phyloP scores from a whole-genome alignment of 441 rosid genomes.

The Aleurites moluccanus region DNA sequence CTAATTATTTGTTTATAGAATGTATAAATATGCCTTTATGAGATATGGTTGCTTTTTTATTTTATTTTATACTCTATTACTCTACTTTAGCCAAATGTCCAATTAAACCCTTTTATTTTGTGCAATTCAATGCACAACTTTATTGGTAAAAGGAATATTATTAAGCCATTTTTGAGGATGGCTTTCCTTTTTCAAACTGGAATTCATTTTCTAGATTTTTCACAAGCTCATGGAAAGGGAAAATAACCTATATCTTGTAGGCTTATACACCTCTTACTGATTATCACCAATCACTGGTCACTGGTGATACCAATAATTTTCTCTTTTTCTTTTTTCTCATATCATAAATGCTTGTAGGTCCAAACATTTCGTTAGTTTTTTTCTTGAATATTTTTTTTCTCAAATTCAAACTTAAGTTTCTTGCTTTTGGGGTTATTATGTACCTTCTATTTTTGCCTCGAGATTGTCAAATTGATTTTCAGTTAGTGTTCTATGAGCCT shows the following conservation, averaged over 20 bases:
- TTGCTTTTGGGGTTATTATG: not conserved
- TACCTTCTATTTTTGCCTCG: not conserved
- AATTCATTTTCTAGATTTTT: too few species aligned
- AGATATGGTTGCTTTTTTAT: not conserved
- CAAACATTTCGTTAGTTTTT: not conserved
- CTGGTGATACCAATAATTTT: too few species aligned
- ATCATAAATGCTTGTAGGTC: too few species aligned
- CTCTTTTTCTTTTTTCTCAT: too few species aligned
- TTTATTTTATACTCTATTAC: not conserved
- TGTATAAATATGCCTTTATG: not conserved
- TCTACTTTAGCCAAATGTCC: not conserved
- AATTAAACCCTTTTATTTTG: not conserved
- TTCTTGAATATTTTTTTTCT: too few species aligned
- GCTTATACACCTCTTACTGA: too few species aligned
- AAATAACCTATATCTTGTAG: too few species aligned
- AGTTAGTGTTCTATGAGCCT: not conserved
- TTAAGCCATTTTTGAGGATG: too few species aligned
- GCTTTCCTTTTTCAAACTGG: too few species aligned
- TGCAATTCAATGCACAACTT: not conserved
- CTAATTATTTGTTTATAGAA: not conserved
- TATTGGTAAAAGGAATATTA: not conserved
- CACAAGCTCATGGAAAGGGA: too few species aligned
- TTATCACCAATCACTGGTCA: too few species aligned
- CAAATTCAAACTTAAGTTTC: not conserved
- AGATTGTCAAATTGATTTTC: not conserved